Evolutionary conservation across 2,329 filamentous ascomycete genomes (phyloP), one percentile per base, ranked within the genome.

Genomic region (Graphilbum sp.): DNA sequence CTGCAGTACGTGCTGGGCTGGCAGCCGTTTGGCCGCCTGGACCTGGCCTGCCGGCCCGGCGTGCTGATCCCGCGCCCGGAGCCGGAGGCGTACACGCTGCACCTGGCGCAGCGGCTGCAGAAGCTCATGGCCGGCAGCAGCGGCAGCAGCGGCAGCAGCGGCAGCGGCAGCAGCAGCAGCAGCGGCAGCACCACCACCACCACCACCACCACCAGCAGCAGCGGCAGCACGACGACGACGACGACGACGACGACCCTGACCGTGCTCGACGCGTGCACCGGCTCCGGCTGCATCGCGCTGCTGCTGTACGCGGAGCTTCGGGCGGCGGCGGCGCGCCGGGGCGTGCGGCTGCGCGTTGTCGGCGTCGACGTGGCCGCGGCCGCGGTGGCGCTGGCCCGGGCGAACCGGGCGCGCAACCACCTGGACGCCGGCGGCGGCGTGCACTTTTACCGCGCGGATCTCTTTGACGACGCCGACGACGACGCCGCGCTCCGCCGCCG

Each of bases 1-100:
- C 59, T 98, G 25, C 90, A 96, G 55, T 96, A 96, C 53, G 67
- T 96, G 18, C 62, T 98, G 1, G 86, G 86, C 4, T 76, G 77
- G 5, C 86, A 95, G 54, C 90, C 80, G 2, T 96, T 98, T 58
- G 88, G 87, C 1, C 61, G 73, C 5, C 59, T 96, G 15, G 79
- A 94, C 32, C 79, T 98, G 34, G 59, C 67, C 39, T 95, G 87
- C 52, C 64, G 63, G 21, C 70, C 65, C 11, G 83, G 83, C 2
- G 87, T 96, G 5, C 62, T 98, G 40, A 93, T 96, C 46, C 90
- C 90, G 27, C 71, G 88, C 62, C 64, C 71, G 19, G 80, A 86
- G 54, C 85, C 81, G 4, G 80, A 85, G 56, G 67, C 75, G 3
- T 82, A 78, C 52, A 73, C 69, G 1, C 54, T 61, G 21, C 60